These are phyloP conservation scores for Ambispora gerdemannii DNA, from an alignment of 192 early-diverging fungal genomes.

Conservation along the genomic window DNA sequence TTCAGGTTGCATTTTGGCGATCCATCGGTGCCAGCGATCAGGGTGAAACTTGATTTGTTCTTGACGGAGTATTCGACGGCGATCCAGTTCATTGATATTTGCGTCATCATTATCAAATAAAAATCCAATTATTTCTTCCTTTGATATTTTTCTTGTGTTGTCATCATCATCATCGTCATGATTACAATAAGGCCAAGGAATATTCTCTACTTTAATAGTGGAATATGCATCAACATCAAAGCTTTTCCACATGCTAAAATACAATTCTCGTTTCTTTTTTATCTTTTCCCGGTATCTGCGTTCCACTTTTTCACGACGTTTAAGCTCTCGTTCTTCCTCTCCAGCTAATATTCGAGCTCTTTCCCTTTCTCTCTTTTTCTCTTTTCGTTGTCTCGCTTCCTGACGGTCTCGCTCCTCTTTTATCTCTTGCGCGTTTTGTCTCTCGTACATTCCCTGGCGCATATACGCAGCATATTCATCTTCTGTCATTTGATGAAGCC, in stretches of 20 bases:
- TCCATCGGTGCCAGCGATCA: conserved; percentile 3
- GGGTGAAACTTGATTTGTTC: conserved; percentile 11
- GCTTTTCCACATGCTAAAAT: background rate
- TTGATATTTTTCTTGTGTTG: background rate
- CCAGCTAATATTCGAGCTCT: background rate
- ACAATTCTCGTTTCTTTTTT: background rate
- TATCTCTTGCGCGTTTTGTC: background rate
- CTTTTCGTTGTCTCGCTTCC: background rate
- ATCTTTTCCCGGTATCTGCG: background rate
- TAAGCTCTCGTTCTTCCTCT: background rate
- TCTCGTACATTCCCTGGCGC: conserved; percentile 16
- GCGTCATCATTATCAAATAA: background rate
- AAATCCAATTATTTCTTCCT: background rate
- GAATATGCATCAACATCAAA: background rate
- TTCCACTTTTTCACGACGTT: background rate
- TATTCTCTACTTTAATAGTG: background rate
- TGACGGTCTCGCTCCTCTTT: background rate
- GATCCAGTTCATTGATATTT: background rate
- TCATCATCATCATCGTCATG: too few relatives aligned
- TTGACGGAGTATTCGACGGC: background rate
- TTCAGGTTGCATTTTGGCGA: background rate
- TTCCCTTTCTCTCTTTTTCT: background rate
- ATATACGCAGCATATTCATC: conserved; percentile 10
- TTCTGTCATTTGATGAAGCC: background rate
- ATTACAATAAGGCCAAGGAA: conserved; percentile 21